Percentiles rank a stretch among this genome's conserved stretches.
These are phyloP conservation scores for Penicillium dipodomyicola DNA, from an alignment of 495 filamentous ascomycete species.

Conservation along the genomic window DNA sequence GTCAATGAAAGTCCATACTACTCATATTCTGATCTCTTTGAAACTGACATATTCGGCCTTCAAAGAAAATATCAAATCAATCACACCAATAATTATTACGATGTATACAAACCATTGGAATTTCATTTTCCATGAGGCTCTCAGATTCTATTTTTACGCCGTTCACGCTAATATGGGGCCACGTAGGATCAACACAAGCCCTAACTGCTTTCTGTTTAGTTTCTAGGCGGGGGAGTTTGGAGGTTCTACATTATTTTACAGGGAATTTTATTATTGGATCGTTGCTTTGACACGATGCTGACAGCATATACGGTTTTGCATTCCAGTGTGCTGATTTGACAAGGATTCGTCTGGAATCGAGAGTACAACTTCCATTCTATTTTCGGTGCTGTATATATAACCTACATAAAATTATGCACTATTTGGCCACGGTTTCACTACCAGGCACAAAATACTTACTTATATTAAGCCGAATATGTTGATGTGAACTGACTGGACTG, in stretches of 20 bases:
- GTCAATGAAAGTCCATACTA: background rate
- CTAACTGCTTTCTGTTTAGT: conserved; percentile 17
- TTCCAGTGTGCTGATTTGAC: background rate
- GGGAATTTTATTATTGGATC: conserved; percentile 3
- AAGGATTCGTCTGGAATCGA: background rate
- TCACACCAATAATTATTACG: background rate
- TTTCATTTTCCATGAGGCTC: conserved; percentile 2
- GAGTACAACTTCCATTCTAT: background rate
- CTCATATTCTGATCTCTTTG: background rate
- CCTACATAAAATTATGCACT: background rate
- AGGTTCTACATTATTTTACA: background rate
- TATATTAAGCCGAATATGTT: background rate
- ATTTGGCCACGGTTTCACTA: background rate
- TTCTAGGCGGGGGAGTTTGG: background rate
- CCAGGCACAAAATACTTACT: background rate
- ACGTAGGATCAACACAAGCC: conserved; percentile 15
- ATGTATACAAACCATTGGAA: background rate
- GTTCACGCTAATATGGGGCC: conserved; percentile 9
- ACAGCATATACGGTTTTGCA: background rate
- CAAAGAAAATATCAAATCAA: background rate
- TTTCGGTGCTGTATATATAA: background rate
- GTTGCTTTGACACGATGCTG: background rate
- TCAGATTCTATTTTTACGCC: conserved; percentile 8
- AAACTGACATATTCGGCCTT: background rate
- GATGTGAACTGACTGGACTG: background rate